Percentiles rank a stretch among this genome's conserved stretches.
These are phyloP conservation scores for Kodamaea sagamina DNA, from an alignment of 805 yeast species.

Conservation along the genomic window DNA sequence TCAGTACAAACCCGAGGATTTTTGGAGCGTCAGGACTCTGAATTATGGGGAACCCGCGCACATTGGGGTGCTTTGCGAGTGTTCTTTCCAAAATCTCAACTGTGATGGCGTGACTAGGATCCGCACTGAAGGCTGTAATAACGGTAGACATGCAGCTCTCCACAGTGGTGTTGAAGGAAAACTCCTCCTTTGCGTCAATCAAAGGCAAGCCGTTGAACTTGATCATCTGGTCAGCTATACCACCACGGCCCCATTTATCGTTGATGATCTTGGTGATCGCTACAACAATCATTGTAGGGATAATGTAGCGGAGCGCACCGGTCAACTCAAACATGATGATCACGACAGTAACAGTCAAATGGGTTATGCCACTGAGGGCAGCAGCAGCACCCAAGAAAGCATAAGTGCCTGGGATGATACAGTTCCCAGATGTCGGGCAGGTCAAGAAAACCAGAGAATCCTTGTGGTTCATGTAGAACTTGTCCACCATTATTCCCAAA, in stretches of 20 bases:
- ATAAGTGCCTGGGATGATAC: slow-evolving; percentile 91
- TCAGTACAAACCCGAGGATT: slow-evolving; percentile 48
- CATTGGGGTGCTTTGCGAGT: slow-evolving; percentile 32
- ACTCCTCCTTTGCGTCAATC: slow-evolving; percentile 71
- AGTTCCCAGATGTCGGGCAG: slow-evolving; percentile 38
- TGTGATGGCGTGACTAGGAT: slow-evolving; percentile 28
- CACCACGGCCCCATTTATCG: slow-evolving; percentile 74
- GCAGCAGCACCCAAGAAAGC: slow-evolving; percentile 97
- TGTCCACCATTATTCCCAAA: slow-evolving; percentile 71
- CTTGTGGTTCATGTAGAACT: slow-evolving; percentile 29
- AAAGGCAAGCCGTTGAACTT: slow-evolving; percentile 84
- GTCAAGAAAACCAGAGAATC: slow-evolving; percentile 37
- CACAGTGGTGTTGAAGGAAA: slow-evolving; percentile 45
- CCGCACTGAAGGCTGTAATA: slow-evolving; percentile 39
- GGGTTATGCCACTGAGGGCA: slow-evolving; percentile 90
- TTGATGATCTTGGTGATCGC: slow-evolving; percentile 82
- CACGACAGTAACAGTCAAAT: slow-evolving; percentile 87
- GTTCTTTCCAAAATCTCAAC: slow-evolving; percentile 35
- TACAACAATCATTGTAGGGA: slow-evolving; percentile 96
- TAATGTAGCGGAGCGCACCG: slow-evolving; percentile 87
- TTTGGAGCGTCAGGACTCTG: slow-evolving; percentile 36
- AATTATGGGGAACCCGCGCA: slow-evolving; percentile 58
- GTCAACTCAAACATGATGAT: slow-evolving; percentile 84
- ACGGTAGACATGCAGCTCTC: slow-evolving; percentile 64
- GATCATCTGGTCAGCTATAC: slow-evolving; percentile 96